Conservation (phyloP, 345 rosid species). For the Rhodomyrtus tomentosa region DNA sequence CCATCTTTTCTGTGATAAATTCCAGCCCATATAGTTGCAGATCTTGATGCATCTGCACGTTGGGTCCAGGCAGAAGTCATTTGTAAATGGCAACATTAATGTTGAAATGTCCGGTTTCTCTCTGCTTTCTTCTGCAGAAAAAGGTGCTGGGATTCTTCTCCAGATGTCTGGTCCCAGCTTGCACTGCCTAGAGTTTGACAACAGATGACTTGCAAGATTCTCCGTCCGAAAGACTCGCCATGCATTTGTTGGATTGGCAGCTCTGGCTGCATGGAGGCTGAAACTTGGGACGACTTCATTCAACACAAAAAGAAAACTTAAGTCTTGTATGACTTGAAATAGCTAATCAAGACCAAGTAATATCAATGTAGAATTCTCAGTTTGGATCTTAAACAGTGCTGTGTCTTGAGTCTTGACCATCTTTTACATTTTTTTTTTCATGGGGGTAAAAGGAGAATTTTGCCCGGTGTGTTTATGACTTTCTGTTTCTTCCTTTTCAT, state of each 20-base stretch:
- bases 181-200: slow-evolving; percentile 16
- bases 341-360: background rate
- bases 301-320: background rate
- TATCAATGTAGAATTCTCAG: background rate
- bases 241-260: background rate
- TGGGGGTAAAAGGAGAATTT: background rate
- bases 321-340: background rate
- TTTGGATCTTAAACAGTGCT: background rate
- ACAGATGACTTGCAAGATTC: background rate
- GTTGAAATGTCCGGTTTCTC: background rate
- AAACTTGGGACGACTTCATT: background rate
- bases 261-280: background rate
- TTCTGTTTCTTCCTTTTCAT: background rate
- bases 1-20: background rate
- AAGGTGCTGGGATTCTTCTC: slow-evolving; percentile 51
- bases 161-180: slow-evolving; percentile 59
- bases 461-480: background rate
- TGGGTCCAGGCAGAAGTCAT: background rate
- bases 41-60: background rate
- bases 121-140: slow-evolving; percentile 16
- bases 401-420: background rate
- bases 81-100: background rate
- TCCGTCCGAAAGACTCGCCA: background rate
- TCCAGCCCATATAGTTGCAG: background rate
- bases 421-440: background rate